Evolutionary conservation across 345 rosid genomes (phyloP).

Genomic region (Populus ilicifolia): DNA sequence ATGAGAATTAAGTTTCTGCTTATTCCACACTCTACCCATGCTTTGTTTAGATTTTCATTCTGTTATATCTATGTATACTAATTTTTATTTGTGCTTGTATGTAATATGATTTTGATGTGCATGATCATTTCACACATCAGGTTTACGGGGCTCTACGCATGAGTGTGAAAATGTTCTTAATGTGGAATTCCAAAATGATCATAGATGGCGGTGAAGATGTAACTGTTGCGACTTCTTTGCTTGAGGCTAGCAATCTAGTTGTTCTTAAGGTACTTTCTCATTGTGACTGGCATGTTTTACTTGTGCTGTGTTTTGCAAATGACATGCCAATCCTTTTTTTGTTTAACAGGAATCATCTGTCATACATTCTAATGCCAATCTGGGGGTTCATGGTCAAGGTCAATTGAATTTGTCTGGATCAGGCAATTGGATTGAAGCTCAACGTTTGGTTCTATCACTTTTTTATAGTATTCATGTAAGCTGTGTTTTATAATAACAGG

Average conservation of each 20-base stretch:
- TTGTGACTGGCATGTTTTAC: conserved; percentile 9
- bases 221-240: conserved; percentile 77
- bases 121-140: conserved; percentile 30
- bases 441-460: conserved; percentile 83
- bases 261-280: conserved; percentile 71
- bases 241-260: conserved; percentile 85
- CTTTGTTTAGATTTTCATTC: conserved; percentile 10
- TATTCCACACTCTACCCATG: not conserved
- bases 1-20: not conserved
- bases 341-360: conserved; percentile 75
- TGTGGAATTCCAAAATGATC: conserved; percentile 93
- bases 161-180: conserved; percentile 91
- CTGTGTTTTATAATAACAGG: not conserved
- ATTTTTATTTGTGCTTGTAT: not conserved
- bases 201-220: conserved; percentile 85
- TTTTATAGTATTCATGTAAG: conserved; percentile 91
- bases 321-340: conserved; percentile 1
- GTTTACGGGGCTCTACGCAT: conserved; percentile 96
- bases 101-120: conserved; percentile 11
- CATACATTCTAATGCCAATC: conserved; percentile 90
- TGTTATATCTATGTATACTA: not conserved
- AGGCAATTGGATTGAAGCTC: conserved; percentile 90
- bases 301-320: conserved; percentile 11
- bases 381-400: conserved; percentile 98
- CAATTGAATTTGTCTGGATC: conserved; percentile 85